Conservation (phyloP, 2,329 filamentous ascomycete genomes). For the Furcasterigmium furcatum region DNA sequence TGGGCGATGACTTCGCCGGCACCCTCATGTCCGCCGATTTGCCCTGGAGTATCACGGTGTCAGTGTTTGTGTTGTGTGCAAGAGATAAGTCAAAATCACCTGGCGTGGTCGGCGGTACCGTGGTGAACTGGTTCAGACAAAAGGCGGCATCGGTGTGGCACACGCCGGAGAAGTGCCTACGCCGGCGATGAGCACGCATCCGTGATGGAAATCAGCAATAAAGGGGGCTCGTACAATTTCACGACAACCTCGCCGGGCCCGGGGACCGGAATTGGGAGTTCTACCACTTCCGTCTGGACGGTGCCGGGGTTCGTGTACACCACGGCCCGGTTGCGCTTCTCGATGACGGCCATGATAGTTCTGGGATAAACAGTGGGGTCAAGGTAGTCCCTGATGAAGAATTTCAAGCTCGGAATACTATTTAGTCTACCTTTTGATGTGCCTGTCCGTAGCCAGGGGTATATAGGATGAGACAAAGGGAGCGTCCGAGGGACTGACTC, state of each 20-base stretch:
- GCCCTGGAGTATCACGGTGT: constrained; percentile 7
- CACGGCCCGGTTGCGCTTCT: constrained; percentile 14
- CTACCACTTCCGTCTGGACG: constrained; percentile 19
- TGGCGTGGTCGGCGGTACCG: constrained; percentile 4
- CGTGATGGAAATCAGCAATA: too few relatives aligned
- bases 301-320: constrained; percentile 20
- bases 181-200: too few relatives aligned
- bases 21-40: constrained; percentile 17
- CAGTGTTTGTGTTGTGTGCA: too few relatives aligned
- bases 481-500: neutral
- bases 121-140: constrained; percentile 15
- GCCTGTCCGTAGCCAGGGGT: too few relatives aligned
- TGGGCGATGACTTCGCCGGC: constrained; percentile 13
- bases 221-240: too few relatives aligned
- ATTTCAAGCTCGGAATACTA: too few relatives aligned
- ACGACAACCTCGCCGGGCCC: constrained; percentile 18
- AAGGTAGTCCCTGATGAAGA: too few relatives aligned
- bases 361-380: neutral
- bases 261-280: constrained; percentile 17
- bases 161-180: constrained; percentile 18
- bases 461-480: too few relatives aligned
- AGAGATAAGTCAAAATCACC: neutral
- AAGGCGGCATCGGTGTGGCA: constrained; percentile 22
- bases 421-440: too few relatives aligned
- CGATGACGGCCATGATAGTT: neutral